Conservation (phyloP, 179 eudicot species). For the Drosera spatulata region DNA sequence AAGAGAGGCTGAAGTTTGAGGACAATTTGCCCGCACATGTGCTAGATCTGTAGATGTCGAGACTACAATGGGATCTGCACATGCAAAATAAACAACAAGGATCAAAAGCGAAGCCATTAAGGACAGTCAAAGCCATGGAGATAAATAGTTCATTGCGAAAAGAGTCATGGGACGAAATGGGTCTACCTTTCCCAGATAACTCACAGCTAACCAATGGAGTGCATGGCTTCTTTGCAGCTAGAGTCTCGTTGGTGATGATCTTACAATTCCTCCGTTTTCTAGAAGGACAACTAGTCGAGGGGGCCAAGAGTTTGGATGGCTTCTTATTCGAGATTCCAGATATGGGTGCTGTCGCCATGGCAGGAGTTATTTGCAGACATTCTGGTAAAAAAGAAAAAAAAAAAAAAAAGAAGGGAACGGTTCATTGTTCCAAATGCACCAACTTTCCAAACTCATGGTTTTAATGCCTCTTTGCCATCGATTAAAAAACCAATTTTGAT, state of each 20-base stretch:
- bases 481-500: too few species aligned
- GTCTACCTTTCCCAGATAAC: constrained; percentile 26
- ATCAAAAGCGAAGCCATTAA: not conserved
- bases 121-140: not conserved
- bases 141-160: not conserved
- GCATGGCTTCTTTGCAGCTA: constrained; percentile 43
- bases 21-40: constrained; percentile 9
- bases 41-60: constrained; percentile 12
- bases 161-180: not conserved
- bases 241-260: constrained; percentile 21
- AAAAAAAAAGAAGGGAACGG: too few species aligned
- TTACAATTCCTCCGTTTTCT: constrained; percentile 47
- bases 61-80: constrained; percentile 17
- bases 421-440: too few species aligned
- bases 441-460: too few species aligned
- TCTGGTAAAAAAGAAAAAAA: too few species aligned
- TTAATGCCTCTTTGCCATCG: too few species aligned
- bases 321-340: too few species aligned
- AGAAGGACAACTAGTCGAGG: constrained; percentile 5
- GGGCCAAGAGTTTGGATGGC: too few species aligned
- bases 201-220: constrained; percentile 15
- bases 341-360: too few species aligned
- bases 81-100: not conserved
- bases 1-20: constrained; percentile 13
- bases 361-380: too few species aligned